Percentiles rank a stretch among this genome's conserved stretches.
Conservation (phyloP, 192 early-diverging fungal genomes). For the Backusella morwellensis region DNA sequence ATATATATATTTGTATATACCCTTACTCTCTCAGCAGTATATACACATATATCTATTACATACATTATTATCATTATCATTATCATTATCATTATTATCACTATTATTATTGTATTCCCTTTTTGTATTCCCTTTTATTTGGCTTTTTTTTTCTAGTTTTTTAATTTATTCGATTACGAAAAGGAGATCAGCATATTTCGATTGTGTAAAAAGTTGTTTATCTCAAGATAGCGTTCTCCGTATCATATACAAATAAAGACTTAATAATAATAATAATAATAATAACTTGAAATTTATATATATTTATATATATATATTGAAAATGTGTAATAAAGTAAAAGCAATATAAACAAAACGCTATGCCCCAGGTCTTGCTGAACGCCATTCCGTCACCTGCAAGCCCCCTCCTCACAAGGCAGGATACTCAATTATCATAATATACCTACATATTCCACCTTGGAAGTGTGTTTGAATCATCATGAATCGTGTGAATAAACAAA, state of each 20-base stretch:
- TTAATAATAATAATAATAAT: too few species aligned
- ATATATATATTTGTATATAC: not conserved
- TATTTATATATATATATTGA: not conserved
- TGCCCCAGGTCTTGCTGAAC: constrained; percentile 79
- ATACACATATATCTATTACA: not conserved
- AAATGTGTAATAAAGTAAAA: not conserved
- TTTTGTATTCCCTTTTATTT: not conserved
- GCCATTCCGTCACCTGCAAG: constrained; percentile 97
- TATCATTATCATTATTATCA: not conserved
- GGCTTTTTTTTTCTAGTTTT: not conserved
- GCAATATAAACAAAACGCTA: constrained; percentile 84
- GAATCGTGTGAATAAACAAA: constrained; percentile 87
- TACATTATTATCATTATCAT: not conserved
- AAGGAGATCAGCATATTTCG: not conserved
- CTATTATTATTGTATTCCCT: not conserved
- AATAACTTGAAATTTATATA: not conserved
- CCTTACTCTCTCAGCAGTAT: too few species aligned
- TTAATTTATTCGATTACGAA: not conserved
- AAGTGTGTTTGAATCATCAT: constrained; percentile 63
- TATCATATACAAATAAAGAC: not conserved
- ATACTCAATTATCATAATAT: constrained; percentile 94
- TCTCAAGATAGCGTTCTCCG: not conserved
- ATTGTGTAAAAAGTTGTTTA: not conserved
- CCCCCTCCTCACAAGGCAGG: constrained; percentile 75
- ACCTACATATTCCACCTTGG: constrained; percentile 91